Conservation (phyloP, 2,329 filamentous ascomycete species). For the Colletotrichum abscissum region DNA sequence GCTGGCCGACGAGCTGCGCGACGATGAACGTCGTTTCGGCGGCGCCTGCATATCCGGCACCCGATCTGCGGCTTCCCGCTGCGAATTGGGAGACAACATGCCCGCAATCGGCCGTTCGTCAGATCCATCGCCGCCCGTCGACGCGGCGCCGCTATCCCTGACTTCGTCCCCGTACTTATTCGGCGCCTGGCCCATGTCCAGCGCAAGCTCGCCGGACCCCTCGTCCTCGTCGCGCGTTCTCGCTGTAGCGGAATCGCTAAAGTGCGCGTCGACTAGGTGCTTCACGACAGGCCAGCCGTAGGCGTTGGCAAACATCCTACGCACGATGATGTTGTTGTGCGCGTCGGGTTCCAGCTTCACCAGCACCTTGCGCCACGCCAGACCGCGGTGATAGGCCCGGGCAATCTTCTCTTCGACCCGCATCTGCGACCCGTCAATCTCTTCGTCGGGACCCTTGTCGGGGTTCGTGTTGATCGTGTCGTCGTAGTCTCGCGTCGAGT, state of each 20-base stretch:
- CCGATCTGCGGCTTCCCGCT: constrained; percentile 55
- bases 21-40: constrained; percentile 27
- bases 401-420: constrained; percentile 98
- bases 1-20: constrained; percentile 28
- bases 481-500: constrained; percentile 63
- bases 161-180: constrained; percentile 75
- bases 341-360: constrained; percentile 96
- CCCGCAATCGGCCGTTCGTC: constrained; percentile 40
- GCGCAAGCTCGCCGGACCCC: constrained; percentile 75
- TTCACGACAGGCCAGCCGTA: constrained; percentile 98
- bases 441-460: constrained; percentile 50
- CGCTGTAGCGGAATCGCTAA: constrained; percentile 78
- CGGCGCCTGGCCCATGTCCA: constrained; percentile 65
- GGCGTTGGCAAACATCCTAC: constrained; percentile 95
- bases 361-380: constrained; percentile 96
- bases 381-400: constrained; percentile 88
- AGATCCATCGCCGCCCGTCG: background rate
- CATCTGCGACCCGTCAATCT: constrained; percentile 74
- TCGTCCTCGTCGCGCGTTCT: constrained; percentile 76
- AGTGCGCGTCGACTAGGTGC: constrained; percentile 94
- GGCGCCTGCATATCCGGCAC: constrained; percentile 56
- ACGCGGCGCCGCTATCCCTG: constrained; percentile 49
- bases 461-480: constrained; percentile 60
- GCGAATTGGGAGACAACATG: constrained; percentile 38
- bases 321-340: constrained; percentile 98